These are phyloP conservation scores for Zanthoxylum bungeanum DNA, from an alignment of 345 rosid species.

Conservation along the genomic window DNA sequence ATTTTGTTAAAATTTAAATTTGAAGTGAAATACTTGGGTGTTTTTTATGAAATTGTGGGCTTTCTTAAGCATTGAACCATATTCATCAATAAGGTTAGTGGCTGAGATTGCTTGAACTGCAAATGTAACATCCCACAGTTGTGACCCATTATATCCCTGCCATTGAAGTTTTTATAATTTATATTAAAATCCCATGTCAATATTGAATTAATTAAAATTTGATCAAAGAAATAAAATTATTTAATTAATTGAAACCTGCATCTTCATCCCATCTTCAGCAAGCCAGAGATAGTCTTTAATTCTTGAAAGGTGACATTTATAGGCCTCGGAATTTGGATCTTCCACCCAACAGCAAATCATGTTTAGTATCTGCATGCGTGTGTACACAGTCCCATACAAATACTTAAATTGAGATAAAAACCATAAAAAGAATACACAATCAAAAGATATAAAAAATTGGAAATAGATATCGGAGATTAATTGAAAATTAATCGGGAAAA, in stretches of 20 bases:
- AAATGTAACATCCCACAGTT: constrained; percentile 65
- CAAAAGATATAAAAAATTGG: too few species aligned
- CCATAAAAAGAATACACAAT: too few species aligned
- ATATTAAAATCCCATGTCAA: background rate
- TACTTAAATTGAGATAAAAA: too few species aligned
- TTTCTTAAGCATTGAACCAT: constrained; percentile 46
- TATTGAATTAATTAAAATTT: background rate
- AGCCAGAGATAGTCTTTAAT: constrained; percentile 61
- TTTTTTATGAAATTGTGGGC: constrained; percentile 53
- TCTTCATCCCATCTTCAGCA: constrained; percentile 72
- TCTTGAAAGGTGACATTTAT: constrained; percentile 45
- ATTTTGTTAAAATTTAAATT: too few species aligned
- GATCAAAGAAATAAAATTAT: background rate
- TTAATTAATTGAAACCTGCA: constrained; percentile 36
- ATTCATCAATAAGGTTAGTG: constrained; percentile 40
- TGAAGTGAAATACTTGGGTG: constrained; percentile 40
- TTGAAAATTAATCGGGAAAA: too few species aligned
- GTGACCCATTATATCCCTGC: constrained; percentile 72
- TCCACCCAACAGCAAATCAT: constrained; percentile 67
- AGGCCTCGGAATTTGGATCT: constrained; percentile 49
- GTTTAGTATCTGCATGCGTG: constrained; percentile 56
- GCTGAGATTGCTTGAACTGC: constrained; percentile 63
- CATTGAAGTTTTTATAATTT: background rate
- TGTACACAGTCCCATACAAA: too few species aligned
- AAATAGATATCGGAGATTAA: too few species aligned